Conservation (phyloP, 2,329 filamentous ascomycete genomes). For the Botrytis byssoidea region DNA sequence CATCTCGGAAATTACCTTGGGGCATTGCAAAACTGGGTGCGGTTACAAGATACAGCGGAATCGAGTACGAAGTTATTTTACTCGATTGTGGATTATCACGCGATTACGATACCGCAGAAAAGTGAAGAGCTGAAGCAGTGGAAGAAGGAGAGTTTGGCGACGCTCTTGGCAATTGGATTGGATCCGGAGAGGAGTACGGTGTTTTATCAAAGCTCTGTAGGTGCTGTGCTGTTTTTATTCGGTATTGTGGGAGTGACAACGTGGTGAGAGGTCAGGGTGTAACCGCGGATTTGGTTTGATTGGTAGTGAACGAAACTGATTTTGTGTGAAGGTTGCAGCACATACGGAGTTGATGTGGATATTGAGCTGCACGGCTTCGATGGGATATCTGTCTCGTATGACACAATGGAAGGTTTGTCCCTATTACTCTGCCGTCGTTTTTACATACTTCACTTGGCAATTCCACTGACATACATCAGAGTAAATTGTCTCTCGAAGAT, state of each 20-base stretch:
- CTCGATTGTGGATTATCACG: slow-evolving; percentile 91
- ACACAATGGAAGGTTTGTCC: slow-evolving; percentile 89
- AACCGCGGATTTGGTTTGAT: not conserved
- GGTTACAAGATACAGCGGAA: slow-evolving; percentile 65
- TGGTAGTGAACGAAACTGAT: not conserved
- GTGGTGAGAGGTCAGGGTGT: not conserved
- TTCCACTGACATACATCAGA: slow-evolving; percentile 46
- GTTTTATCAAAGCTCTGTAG: slow-evolving; percentile 78
- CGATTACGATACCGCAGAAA: slow-evolving; percentile 77
- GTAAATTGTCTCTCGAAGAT: slow-evolving; percentile 66
- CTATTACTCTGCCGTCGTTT: not conserved
- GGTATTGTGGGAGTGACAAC: not conserved
- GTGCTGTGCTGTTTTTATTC: slow-evolving; percentile 33
- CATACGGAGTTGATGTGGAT: slow-evolving; percentile 98
- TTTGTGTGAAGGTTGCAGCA: slow-evolving; percentile 59
- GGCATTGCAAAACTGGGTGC: slow-evolving; percentile 82
- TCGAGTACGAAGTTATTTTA: slow-evolving; percentile 67
- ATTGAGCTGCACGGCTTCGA: slow-evolving; percentile 83
- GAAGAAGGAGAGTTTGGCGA: slow-evolving; percentile 74
- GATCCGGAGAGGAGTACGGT: slow-evolving; percentile 73
- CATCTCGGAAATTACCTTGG: slow-evolving; percentile 96
- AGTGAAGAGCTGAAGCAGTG: slow-evolving; percentile 58
- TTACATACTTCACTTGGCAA: not conserved
- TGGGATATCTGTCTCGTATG: slow-evolving; percentile 96
- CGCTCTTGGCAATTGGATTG: slow-evolving; percentile 79